A percentile compares a stretch with the other conserved stretches of the same genome.
Conservation (phyloP, 1,284 basidiomycete genomes). For the Volvariella surrecta region DNA sequence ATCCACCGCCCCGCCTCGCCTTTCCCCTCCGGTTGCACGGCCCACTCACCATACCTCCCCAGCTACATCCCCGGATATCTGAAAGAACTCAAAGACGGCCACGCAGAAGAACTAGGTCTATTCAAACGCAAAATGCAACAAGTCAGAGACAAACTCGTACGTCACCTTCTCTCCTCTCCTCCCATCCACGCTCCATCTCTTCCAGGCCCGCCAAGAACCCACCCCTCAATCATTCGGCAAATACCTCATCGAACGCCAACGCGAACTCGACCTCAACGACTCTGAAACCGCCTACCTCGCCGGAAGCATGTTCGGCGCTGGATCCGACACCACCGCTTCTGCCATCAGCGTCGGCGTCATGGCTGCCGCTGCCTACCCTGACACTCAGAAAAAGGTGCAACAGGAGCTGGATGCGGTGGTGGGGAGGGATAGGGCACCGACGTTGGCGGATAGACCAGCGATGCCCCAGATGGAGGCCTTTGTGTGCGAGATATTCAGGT, state of each 20-base stretch:
- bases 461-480: constrained; percentile 55
- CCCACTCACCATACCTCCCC: not conserved
- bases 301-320: constrained; percentile 58
- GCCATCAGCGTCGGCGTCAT: constrained; percentile 50
- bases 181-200: not conserved
- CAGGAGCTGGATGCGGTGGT: constrained; percentile 52
- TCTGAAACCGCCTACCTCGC: constrained; percentile 52
- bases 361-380: constrained; percentile 55
- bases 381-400: constrained; percentile 45
- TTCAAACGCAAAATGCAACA: constrained; percentile 40
- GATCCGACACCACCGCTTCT: constrained; percentile 52
- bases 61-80: constrained; percentile 52
- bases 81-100: constrained; percentile 38
- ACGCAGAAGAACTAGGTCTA: constrained; percentile 46
- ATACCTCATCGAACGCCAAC: constrained; percentile 46
- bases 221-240: constrained; percentile 41
- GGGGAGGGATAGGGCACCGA: constrained; percentile 46
- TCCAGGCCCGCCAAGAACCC: constrained; percentile 26
- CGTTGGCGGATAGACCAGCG: constrained; percentile 36
- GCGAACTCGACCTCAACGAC: constrained; percentile 38
- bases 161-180: constrained; percentile 8
- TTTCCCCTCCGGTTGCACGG: no score
- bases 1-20: no score
- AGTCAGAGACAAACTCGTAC: constrained; percentile 37
- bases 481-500: constrained; percentile 51